Evolutionary conservation across 768 basidiomycete species (phyloP).

Genomic region (Coprinopsis sp.): DNA sequence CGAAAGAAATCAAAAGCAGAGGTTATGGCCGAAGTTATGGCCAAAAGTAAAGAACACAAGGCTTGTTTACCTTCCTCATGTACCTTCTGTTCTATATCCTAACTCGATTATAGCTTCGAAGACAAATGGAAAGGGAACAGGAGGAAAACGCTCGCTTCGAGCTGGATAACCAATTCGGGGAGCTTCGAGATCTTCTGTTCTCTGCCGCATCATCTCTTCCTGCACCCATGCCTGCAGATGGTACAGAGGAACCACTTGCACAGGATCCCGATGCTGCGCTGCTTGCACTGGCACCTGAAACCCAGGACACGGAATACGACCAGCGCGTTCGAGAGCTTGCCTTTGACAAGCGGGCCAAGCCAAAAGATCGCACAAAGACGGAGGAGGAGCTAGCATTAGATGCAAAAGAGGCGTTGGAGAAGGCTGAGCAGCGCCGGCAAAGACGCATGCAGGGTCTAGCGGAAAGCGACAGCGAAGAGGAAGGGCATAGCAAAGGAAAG

Average conservation of each 20-base stretch:
- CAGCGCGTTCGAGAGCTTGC: conserved; percentile 87
- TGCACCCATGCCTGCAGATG: conserved; percentile 19
- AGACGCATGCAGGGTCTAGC: conserved; percentile 84
- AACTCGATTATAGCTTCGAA: conserved; percentile 50
- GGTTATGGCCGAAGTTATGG: conserved; percentile 96
- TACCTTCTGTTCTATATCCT: conserved; percentile 10
- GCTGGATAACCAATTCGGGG: conserved; percentile 84
- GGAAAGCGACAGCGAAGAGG: conserved; percentile 62
- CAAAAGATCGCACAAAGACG: conserved; percentile 93
- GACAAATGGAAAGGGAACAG: conserved; percentile 85
- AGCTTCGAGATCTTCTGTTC: conserved; percentile 71
- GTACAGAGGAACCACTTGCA: conserved; percentile 11
- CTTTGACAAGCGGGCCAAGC: conserved; percentile 89
- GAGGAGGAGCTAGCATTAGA: conserved; percentile 91
- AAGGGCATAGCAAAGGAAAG: conserved; percentile 34
- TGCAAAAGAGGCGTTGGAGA: conserved; percentile 81
- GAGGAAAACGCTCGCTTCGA: conserved; percentile 83
- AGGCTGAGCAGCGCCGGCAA: conserved; percentile 73
- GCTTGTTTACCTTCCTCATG: conserved; percentile 38
- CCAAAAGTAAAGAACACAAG: conserved; percentile 95
- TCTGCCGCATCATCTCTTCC: conserved; percentile 42
- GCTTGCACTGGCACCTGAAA: conserved; percentile 21
- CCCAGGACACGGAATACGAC: conserved; percentile 75
- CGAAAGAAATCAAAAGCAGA: conserved; percentile 91
- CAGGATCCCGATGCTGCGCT: conserved; percentile 16